These are phyloP conservation scores for barley (Hordeum vulgare) DNA, from an alignment of 176 grass and related monocot species.

Conservation along the genomic window MorexV3_pseudomolecules_assembly NC_058521.1:30681620-30682119, in stretches of 20 bases:
- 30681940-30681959: not conserved
- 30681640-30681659: not conserved
- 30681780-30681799: not conserved
- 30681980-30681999: not conserved
- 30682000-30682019: not conserved
- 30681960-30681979: not conserved
- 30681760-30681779: not conserved
- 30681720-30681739: not conserved
- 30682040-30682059: not conserved
- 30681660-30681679: not conserved
- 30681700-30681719: not conserved
- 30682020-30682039: not conserved
- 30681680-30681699: not conserved
- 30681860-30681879: not conserved
- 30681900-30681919: conserved; percentile 5
- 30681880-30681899: not conserved
- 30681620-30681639: conserved; percentile 18
- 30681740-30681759: not conserved
- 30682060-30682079: not conserved
- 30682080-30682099: not conserved
- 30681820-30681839: not conserved
- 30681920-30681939: not conserved
- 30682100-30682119: not conserved
- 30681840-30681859: too few species aligned
- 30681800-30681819: not conserved